phyloP scores from a whole-genome alignment of 2,329 filamentous ascomycete species.

The Apiospora rasikravindrae region DNA sequence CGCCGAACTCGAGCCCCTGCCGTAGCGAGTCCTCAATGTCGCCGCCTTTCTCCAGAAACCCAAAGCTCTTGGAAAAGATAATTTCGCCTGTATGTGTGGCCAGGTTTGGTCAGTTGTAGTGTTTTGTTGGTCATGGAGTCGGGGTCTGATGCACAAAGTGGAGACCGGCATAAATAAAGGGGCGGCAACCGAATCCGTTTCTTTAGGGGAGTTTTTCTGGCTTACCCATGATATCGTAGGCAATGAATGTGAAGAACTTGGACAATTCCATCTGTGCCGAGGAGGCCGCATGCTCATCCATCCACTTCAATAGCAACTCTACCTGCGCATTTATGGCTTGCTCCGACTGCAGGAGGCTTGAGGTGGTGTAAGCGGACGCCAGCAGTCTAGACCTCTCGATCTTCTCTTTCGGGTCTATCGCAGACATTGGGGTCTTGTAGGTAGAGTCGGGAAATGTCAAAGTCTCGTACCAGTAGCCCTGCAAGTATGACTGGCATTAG shows the following conservation, averaged over 20 bases:
- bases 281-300: slow-evolving; percentile 28
- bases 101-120: neutral
- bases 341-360: slow-evolving; percentile 35
- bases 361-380: slow-evolving; percentile 39
- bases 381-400: slow-evolving; percentile 40
- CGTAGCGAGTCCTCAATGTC: slow-evolving; percentile 30
- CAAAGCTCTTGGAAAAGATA: slow-evolving; percentile 37
- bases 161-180: neutral
- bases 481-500: neutral
- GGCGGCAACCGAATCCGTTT: neutral
- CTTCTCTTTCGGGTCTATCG: slow-evolving; percentile 42
- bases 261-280: slow-evolving; percentile 27
- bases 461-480: slow-evolving; percentile 41
- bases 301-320: slow-evolving; percentile 27
- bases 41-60: slow-evolving; percentile 35
- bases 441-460: slow-evolving; percentile 46
- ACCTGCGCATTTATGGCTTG: slow-evolving; percentile 27
- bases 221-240: slow-evolving; percentile 39
- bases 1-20: slow-evolving; percentile 15
- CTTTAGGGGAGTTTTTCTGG: neutral
- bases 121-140: neutral
- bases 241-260: slow-evolving; percentile 33
- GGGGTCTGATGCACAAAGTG: neutral
- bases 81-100: slow-evolving; percentile 28
- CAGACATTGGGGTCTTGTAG: slow-evolving; percentile 46